Base-by-base conservation (phyloP, 129 eudicot genomes). In the Flaveria bidentis region DNA sequence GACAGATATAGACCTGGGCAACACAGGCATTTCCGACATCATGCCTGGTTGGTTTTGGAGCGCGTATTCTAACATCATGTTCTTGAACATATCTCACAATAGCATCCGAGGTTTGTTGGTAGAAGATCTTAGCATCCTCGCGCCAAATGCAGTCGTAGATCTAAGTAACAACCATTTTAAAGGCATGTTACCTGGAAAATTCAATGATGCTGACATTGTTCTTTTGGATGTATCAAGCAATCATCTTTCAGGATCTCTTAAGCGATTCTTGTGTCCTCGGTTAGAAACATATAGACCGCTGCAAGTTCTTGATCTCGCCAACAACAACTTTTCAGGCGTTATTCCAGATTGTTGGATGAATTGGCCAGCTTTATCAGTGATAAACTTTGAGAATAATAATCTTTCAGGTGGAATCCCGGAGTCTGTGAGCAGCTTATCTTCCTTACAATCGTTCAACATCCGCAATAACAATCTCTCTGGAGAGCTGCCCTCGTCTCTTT, bases 311-410 rank as follows among this genome's bases (percentile, higher is more conserved):
- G 45, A 84, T 60, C 75, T 87, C 2, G 86, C 78, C 51, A 41
- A 23, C 6, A 87, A 87, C 68, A 62, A 63, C 22, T 33, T 82
- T 22, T 78, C 82, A 1, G 84, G 88, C 15, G 79, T 69, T 45
- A 70, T 85, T 56, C 86, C 86, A 1, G 80, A 85, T 17, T 82
- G 89, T 61, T 82, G 52, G 84, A 74, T 13, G 72, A 83, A 74
- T 14, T 77, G 86, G 81, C 55, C 70, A 47, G 53, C 61, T 75
- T 75, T 78, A 50, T 67, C n/a, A 8, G 56, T 75, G 4, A 11
- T 79, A 41, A 71, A 66, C 64, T 70, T 85, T 15, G 86, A 71
- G 60, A 85, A 72, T 64, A 85, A 82, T 28, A 61, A 62, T 49
- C 20, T 85, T 15, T 78, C 61, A 0, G 84, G 84, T n/a, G 72